phyloP scores from a whole-genome alignment of 2,329 filamentous ascomycete genomes.

The Fusarium decemcellulare region DNA sequence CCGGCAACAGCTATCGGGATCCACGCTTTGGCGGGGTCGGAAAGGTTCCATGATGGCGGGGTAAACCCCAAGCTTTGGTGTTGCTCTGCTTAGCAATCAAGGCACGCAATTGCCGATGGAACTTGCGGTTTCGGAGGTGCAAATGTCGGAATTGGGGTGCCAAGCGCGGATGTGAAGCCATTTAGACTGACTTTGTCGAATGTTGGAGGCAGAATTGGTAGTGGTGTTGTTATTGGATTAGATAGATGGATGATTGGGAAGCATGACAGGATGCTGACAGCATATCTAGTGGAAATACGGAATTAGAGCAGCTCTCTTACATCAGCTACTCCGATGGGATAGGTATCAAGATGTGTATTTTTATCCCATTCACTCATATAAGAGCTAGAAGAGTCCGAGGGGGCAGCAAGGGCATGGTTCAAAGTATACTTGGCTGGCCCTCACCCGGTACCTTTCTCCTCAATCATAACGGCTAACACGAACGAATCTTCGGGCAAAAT shows the following conservation, averaged over 20 bases:
- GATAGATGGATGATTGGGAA: neutral
- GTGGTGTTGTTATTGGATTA: neutral
- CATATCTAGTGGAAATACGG: no score
- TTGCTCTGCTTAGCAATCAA: slow-evolving; percentile 12
- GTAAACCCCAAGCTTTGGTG: slow-evolving; percentile 31
- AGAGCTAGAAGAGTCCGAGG: no score
- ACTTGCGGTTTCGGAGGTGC: slow-evolving; percentile 3
- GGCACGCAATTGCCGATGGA: neutral
- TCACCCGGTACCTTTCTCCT: no score
- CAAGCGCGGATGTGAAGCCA: neutral
- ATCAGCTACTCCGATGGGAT: neutral
- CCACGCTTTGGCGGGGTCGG: slow-evolving; percentile 23
- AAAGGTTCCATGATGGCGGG: slow-evolving; percentile 45
- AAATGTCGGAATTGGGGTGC: slow-evolving; percentile 1
- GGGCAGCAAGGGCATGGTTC: no score
- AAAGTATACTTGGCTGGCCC: no score
- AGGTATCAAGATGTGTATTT: no score
- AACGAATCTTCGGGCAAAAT: no score
- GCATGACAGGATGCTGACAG: neutral
- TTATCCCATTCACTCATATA: no score
- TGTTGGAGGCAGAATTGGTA: neutral
- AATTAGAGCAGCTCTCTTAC: no score
- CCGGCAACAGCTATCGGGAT: slow-evolving; percentile 19
- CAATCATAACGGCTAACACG: no score
- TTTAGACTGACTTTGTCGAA: neutral